These are phyloP conservation scores for Immersiporthe knoxdaviesiana DNA, from an alignment of 2,329 filamentous ascomycete genomes.

Conservation along the genomic window DNA sequence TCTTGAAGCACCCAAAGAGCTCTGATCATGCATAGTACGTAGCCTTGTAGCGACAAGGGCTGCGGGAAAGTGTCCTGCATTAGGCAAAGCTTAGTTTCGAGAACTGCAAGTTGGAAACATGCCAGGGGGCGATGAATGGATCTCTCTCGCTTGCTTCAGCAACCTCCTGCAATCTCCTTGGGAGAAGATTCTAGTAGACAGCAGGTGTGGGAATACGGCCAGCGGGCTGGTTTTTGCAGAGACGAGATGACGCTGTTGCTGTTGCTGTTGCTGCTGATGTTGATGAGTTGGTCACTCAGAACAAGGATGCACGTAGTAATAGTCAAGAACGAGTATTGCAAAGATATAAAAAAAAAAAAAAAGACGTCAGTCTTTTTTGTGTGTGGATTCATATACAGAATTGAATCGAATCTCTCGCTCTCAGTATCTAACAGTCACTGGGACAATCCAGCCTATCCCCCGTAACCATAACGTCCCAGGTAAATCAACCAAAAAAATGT, in stretches of 20 bases:
- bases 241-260: background rate
- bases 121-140: background rate
- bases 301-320: background rate
- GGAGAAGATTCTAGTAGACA: background rate
- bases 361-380: background rate
- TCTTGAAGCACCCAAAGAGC: background rate
- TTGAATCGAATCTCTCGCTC: slow-evolving; percentile 9
- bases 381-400: slow-evolving; percentile 9
- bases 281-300: background rate
- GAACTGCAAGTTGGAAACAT: background rate
- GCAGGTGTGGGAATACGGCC: background rate
- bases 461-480: too few relatives aligned
- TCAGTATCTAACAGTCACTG: background rate
- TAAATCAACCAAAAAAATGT: background rate
- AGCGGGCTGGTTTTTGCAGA: background rate
- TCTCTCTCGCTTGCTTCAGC: background rate
- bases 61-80: background rate
- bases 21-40: background rate
- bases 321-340: background rate
- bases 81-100: slow-evolving; percentile 1
- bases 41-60: background rate
- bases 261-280: too few relatives aligned
- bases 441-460: background rate
- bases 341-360: too few relatives aligned
- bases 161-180: background rate